phyloP scores from a whole-genome alignment of 2,329 filamentous ascomycete species.

The Colletotrichum musae region DNA sequence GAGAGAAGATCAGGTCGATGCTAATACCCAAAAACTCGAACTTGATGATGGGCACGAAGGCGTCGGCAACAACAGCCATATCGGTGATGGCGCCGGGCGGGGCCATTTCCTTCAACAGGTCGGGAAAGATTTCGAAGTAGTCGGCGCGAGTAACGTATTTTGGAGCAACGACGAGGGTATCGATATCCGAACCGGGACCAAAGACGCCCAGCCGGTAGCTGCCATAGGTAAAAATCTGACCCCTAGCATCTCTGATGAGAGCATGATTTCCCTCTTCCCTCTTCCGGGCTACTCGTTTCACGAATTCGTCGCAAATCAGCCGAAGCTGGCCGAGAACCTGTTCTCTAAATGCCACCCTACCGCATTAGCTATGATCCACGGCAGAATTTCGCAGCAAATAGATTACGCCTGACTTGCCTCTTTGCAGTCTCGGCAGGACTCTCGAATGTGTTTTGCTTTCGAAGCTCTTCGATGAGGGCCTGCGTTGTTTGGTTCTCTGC shows the following conservation, averaged over 20 bases:
- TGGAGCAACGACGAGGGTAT: constrained; percentile 92
- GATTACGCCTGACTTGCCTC: constrained; percentile 67
- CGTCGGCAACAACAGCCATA: constrained; percentile 87
- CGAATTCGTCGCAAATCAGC: constrained; percentile 86
- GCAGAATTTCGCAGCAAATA: neutral
- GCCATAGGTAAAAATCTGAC: constrained; percentile 95
- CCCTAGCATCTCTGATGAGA: constrained; percentile 86
- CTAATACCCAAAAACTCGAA: constrained; percentile 92
- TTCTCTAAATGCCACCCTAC: constrained; percentile 62
- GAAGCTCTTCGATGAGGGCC: constrained; percentile 85
- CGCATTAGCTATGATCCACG: constrained; percentile 15
- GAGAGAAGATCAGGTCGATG: constrained; percentile 93
- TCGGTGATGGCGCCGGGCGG: constrained; percentile 86
- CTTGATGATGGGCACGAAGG: constrained; percentile 97
- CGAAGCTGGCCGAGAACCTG: constrained; percentile 84
- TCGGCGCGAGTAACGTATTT: constrained; percentile 91
- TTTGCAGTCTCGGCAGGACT: constrained; percentile 85
- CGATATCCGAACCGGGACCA: constrained; percentile 96
- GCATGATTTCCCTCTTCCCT: constrained; percentile 81
- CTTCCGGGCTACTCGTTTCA: constrained; percentile 82
- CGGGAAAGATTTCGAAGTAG: constrained; percentile 93
- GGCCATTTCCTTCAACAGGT: constrained; percentile 82
- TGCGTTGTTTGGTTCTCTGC: constrained; percentile 84
- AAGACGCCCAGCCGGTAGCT: constrained; percentile 96
- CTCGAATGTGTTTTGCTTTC: constrained; percentile 93